Evolutionary conservation across 2,329 filamentous ascomycete species (phyloP).

Genomic region (Clarireedia sp.): DNA sequence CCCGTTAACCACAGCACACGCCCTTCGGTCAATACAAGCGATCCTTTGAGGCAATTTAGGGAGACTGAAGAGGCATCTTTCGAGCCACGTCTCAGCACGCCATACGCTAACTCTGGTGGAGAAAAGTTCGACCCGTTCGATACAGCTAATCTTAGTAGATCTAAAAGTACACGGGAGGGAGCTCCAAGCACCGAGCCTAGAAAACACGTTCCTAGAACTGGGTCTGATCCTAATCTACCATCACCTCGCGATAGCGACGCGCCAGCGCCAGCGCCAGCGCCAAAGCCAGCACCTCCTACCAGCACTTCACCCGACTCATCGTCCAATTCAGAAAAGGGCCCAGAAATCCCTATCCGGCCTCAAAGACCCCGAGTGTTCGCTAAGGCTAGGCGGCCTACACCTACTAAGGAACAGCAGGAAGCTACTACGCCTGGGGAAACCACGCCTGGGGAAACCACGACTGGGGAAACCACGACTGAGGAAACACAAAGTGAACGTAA

Average conservation of each 20-base stretch:
- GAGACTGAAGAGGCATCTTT: constrained; percentile 28
- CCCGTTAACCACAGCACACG: constrained; percentile 8
- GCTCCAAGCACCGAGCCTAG: constrained; percentile 1
- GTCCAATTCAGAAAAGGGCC: constrained; percentile 10
- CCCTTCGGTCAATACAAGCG: constrained; percentile 18
- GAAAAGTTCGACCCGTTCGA: constrained; percentile 54
- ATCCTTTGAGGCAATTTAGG: constrained; percentile 42
- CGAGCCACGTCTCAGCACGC: constrained; percentile 48
- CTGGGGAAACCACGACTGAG: neutral
- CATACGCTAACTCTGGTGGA: constrained; percentile 47
- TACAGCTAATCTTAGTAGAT: constrained; percentile 27
- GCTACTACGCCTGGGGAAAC: constrained; percentile 1
- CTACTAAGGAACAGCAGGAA: constrained; percentile 2
- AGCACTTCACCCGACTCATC: constrained; percentile 5
- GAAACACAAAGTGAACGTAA: constrained; percentile 17
- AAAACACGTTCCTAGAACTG: constrained; percentile 19
- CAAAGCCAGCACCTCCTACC: constrained; percentile 5
- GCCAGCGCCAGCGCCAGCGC: constrained; percentile 8
- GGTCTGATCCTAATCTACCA: constrained; percentile 23
- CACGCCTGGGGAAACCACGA: neutral
- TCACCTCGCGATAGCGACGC: constrained; percentile 16
- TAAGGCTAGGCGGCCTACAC: constrained; percentile 6
- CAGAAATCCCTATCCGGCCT: neutral
- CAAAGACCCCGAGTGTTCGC: constrained; percentile 9
- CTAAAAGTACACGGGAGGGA: constrained; percentile 25